Evolutionary conservation across 1,284 basidiomycete genomes (phyloP).

Genomic region (Wallemia ichthyophaga): DNA sequence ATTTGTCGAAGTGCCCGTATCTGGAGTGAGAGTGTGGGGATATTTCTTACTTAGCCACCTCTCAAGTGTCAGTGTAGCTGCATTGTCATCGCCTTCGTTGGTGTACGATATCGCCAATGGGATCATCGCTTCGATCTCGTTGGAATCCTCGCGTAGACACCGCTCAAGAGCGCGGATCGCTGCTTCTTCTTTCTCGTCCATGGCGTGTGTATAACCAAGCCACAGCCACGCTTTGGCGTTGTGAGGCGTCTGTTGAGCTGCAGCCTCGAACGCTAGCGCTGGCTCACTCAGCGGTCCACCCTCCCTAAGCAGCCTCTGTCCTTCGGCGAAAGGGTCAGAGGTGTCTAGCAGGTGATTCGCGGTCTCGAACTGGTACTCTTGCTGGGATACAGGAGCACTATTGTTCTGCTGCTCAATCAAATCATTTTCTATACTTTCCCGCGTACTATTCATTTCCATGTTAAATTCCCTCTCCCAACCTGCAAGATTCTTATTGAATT

Average conservation of each 20-base stretch:
- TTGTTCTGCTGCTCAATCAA: conserved; percentile 17
- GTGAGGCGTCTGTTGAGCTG: conserved; percentile 41
- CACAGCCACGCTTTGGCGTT: conserved; percentile 78
- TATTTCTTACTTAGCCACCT: conserved; percentile 56
- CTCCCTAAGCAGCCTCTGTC: conserved; percentile 29
- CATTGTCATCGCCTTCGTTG: conserved; percentile 75
- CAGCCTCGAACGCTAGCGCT: conserved; percentile 22
- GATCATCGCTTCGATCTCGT: conserved; percentile 21
- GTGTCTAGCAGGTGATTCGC: conserved; percentile 36
- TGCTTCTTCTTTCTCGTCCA: conserved; percentile 49
- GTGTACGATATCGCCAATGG: conserved; percentile 82
- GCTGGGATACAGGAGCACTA: conserved; percentile 15
- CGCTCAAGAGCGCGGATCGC: conserved; percentile 25
- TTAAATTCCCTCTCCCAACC: conserved; percentile 6
- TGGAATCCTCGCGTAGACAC: conserved; percentile 46
- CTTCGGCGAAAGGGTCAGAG: conserved; percentile 20
- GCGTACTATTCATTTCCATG: conserved; percentile 28
- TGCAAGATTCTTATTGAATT: background rate
- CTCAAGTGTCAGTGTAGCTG: conserved; percentile 59
- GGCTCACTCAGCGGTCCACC: conserved; percentile 13
- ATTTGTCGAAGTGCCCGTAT: conserved; percentile 3
- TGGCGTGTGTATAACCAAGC: conserved; percentile 71
- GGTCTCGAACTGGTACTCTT: conserved; percentile 16
- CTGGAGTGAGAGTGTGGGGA: conserved; percentile 23
- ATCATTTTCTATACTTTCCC: conserved; percentile 25